Evolutionary conservation across 2,329 filamentous ascomycete species (phyloP), one percentile per base, ranked within the genome.

Genomic region (Rosellinia necatrix): DNA sequence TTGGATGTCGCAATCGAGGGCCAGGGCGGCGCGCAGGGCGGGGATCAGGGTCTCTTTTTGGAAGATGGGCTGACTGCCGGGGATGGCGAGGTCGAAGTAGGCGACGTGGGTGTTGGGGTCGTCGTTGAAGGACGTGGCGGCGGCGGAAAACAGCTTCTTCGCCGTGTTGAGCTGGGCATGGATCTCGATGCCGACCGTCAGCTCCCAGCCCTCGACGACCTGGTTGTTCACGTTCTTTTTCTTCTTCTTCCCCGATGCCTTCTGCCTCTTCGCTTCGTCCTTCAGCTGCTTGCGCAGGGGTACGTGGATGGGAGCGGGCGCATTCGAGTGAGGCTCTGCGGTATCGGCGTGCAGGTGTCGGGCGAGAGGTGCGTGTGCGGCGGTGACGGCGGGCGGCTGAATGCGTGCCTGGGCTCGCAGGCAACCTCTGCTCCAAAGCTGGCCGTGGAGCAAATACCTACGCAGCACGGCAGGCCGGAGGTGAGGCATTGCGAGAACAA

Each of bases 171-270:
- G 81, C 74, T 97, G 93, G 17, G 94, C 94, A 71, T 99, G 94
- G 62, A 99, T 94, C 76, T 99, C 94, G 64, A 99, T 92, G 59
- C 94, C 94, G 24, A 97, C 91, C 0, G 93, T 97, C 67, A 97
- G 78, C 72, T 97, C 91, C 94, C 94, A 99, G 29, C 87, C 86
- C 5, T 80, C 75, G 1, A 84, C 82, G 15, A 76, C 80, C 70
- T 85, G 82, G 43, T 72, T 75, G 58, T 71, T 72, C 24, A 65
- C 68, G 61, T 80, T 80, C 47, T 74, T 73, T 59, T 78, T 76
- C 60, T 78, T 79, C 63, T 74, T 75, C 54, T 76, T 73, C 9
- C 73, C 76, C 0, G 71, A 64, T 0, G 71, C 68, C 59, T 80
- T 82, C 69, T 69, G 74, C 59, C 72, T 80, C 77, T 72, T 81